Percentiles rank a stretch among this genome's conserved stretches.
Conservation (phyloP, 169 alveolate genomes). For the Babesia bigemina region DNA sequence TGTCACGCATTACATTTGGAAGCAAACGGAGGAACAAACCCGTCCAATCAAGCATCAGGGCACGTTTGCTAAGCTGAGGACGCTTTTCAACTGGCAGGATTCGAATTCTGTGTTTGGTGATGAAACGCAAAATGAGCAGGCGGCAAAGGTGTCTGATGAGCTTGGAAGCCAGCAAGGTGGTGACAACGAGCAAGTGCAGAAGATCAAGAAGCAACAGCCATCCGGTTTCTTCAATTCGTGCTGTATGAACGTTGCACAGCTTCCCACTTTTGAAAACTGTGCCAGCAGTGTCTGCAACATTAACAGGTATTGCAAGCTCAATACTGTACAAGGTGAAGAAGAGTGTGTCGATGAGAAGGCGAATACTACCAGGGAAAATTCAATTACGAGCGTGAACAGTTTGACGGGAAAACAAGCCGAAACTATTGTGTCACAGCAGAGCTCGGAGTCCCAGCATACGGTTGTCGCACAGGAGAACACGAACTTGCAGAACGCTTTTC, state of each 20-base stretch:
- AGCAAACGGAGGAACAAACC: conserved; percentile 2
- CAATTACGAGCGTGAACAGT: neutral
- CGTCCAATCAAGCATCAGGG: conserved; percentile 16
- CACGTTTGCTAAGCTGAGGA: conserved; percentile 29
- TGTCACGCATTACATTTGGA: conserved; percentile 39
- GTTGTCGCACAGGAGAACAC: neutral
- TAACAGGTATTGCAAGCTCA: neutral
- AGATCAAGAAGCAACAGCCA: conserved; percentile 17
- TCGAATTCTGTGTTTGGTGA: neutral
- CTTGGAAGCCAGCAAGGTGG: neutral
- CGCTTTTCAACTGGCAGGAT: conserved; percentile 20
- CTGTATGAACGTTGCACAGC: conserved; percentile 15
- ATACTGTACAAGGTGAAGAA: conserved; percentile 16
- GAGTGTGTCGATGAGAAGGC: neutral
- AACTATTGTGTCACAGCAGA: neutral
- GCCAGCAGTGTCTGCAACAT: conserved; percentile 1
- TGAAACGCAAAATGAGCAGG: conserved; percentile 3
- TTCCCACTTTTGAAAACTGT: neutral
- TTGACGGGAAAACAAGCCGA: neutral
- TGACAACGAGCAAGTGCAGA: neutral
- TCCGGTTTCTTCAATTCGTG: conserved; percentile 27
- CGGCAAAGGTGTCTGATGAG: conserved; percentile 7
- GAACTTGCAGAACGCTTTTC: too few species aligned
- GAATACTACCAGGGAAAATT: conserved; percentile 6
- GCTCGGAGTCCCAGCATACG: neutral